These are phyloP conservation scores for Boletus rufocinnamomeus DNA, from an alignment of 768 basidiomycete genomes.

Conservation along the genomic window DNA sequence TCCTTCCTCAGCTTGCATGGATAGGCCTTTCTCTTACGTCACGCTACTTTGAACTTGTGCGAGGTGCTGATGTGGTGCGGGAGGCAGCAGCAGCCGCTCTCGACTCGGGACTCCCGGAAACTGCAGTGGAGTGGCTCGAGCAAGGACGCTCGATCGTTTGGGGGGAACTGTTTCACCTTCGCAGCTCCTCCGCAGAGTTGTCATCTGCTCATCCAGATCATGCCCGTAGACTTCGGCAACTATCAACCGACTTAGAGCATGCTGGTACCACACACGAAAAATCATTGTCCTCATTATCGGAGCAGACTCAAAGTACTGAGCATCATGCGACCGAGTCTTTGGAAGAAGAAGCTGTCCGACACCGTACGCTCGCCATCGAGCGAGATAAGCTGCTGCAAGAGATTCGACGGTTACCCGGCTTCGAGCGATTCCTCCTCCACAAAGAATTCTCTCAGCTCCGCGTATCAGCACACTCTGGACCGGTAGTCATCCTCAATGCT, in stretches of 20 bases:
- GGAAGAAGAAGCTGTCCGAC: not conserved
- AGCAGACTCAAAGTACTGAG: not conserved
- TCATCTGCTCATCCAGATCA: slow-evolving; percentile 4
- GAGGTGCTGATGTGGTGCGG: slow-evolving; percentile 3
- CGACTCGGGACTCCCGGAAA: not conserved
- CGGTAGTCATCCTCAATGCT: not conserved
- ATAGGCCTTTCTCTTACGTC: not conserved
- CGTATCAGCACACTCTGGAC: not conserved
- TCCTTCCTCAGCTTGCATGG: not conserved
- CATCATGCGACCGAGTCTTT: not conserved
- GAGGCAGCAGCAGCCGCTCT: slow-evolving; percentile 16
- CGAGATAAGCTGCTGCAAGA: not conserved
- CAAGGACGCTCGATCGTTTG: slow-evolving; percentile 19
- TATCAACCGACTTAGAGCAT: slow-evolving; percentile 1
- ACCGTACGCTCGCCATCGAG: not conserved
- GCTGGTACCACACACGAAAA: not conserved
- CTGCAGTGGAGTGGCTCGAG: slow-evolving; percentile 22
- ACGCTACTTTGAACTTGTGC: slow-evolving; percentile 3
- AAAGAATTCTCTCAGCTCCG: not conserved
- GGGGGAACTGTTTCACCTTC: slow-evolving; percentile 16
- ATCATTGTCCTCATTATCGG: not conserved
- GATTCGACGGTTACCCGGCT: not conserved
- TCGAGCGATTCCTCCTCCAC: not conserved
- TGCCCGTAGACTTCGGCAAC: slow-evolving; percentile 1
- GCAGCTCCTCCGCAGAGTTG: slow-evolving; percentile 7